Conservation (phyloP, 164 flowering plant genomes). For the Vitis rotundifolia region DNA sequence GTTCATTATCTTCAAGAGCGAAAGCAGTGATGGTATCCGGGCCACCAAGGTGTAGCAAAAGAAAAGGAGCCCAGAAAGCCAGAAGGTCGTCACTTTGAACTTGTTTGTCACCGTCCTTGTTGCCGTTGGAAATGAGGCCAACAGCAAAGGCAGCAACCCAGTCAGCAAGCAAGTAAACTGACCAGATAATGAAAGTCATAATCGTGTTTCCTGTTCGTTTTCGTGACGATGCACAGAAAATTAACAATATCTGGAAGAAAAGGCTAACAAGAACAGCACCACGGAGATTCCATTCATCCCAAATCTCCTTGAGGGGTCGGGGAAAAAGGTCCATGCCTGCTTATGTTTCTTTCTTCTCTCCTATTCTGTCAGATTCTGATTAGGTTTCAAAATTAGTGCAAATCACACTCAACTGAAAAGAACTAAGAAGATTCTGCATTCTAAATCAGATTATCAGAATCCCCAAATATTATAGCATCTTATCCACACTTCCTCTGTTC, state of each 20-base stretch:
- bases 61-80: constrained; percentile 66
- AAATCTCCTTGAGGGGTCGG: not conserved
- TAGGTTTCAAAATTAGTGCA: too few relatives aligned
- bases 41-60: constrained; percentile 66
- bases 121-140: constrained; percentile 45
- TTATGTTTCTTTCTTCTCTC: too few relatives aligned
- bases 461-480: too few relatives aligned
- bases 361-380: too few relatives aligned
- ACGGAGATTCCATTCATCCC: constrained; percentile 22
- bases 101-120: not conserved
- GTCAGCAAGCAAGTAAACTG: constrained; percentile 44
- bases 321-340: too few relatives aligned
- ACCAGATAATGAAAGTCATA: constrained; percentile 23
- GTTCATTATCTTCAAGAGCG: constrained; percentile 58
- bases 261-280: constrained; percentile 21
- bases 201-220: constrained; percentile 8
- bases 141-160: constrained; percentile 42
- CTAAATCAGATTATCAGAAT: too few relatives aligned
- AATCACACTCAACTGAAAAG: too few relatives aligned
- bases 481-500: too few relatives aligned
- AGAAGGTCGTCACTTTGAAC: constrained; percentile 18
- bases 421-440: too few relatives aligned
- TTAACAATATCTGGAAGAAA: constrained; percentile 11
- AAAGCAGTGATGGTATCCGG: constrained; percentile 67
- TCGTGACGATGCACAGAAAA: constrained; percentile 17